Conservation (phyloP, 257 asterid species). For the Striga asiatica region DNA sequence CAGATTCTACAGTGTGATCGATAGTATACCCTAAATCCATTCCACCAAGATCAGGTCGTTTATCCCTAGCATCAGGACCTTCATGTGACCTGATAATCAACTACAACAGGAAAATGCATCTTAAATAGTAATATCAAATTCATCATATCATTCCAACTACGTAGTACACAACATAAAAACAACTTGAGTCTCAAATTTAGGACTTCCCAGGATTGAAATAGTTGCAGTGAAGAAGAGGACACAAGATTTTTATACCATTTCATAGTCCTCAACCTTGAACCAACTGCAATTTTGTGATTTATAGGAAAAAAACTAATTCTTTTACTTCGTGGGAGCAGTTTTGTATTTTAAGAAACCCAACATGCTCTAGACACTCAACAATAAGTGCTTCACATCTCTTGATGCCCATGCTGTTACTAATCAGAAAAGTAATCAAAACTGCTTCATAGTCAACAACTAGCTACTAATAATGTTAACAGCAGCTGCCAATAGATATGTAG, state of each 20-base stretch:
- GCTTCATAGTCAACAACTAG: no score
- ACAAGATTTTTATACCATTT: not conserved
- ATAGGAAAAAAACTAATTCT: not conserved
- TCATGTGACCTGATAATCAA: conserved; percentile 94
- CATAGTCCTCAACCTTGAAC: not conserved
- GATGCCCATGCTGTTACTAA: no score
- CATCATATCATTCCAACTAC: not conserved
- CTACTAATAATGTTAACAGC: no score
- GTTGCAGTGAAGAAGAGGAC: conserved; percentile 4
- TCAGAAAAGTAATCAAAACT: no score
- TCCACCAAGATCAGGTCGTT: conserved; percentile 61
- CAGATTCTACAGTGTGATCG: conserved; percentile 80
- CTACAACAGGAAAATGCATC: conserved; percentile 33
- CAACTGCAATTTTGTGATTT: not conserved
- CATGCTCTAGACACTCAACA: no score
- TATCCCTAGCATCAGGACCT: conserved; percentile 99
- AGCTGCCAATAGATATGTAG: no score
- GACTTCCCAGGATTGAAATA: not conserved
- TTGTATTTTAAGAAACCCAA: not conserved
- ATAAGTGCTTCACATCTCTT: no score
- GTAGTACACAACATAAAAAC: not conserved
- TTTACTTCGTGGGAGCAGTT: not conserved
- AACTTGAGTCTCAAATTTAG: not conserved
- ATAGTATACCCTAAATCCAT: conserved; percentile 84
- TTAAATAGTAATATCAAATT: conserved; percentile 14